Conservation (phyloP, 2,329 filamentous ascomycete species). For the Venturia carpophila region DNA sequence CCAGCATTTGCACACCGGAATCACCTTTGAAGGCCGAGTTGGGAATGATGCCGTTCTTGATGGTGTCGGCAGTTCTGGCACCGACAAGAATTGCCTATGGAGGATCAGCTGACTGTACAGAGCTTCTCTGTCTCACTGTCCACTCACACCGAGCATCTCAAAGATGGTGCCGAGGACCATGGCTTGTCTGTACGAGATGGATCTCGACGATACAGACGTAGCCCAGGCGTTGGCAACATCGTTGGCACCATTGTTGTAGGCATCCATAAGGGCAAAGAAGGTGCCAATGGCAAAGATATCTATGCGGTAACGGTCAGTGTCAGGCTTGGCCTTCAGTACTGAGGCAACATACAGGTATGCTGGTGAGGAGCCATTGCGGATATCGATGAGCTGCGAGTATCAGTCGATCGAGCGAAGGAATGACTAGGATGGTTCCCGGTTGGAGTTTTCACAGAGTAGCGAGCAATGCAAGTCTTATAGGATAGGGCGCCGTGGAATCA, state of each 20-base stretch:
- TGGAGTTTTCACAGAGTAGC: not conserved
- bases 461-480: not conserved
- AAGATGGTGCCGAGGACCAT: conserved; percentile 39
- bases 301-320: not conserved
- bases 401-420: not conserved
- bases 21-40: conserved; percentile 37
- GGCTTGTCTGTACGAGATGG: conserved; percentile 60
- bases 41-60: conserved; percentile 42
- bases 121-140: conserved; percentile 68
- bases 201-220: conserved; percentile 72
- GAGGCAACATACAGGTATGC: not conserved
- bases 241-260: conserved; percentile 65
- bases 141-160: conserved; percentile 39
- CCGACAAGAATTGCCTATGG: not conserved
- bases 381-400: not conserved
- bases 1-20: conserved; percentile 44
- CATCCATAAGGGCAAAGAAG: conserved; percentile 66
- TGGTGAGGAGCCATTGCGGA: conserved; percentile 1
- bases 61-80: conserved; percentile 33
- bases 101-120: conserved; percentile 31
- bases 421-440: not conserved
- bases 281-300: conserved; percentile 68
- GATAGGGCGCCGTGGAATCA: not conserved
- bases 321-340: too few relatives aligned
- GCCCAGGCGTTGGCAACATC: conserved; percentile 83